Base-by-base conservation (phyloP, 2,329 filamentous ascomycete genomes). In the Aspergillus sp. region DNA sequence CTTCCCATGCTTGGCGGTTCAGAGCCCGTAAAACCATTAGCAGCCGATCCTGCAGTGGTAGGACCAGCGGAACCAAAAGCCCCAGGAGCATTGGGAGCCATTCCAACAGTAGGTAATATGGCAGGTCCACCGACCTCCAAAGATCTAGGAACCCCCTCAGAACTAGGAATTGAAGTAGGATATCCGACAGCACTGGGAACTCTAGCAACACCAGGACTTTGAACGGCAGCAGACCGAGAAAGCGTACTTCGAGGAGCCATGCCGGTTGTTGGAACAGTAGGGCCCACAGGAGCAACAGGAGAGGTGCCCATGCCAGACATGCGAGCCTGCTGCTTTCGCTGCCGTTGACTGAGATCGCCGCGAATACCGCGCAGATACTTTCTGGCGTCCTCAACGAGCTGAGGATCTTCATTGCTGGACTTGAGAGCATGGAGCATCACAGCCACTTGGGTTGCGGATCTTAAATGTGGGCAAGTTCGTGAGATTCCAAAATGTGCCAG, bases 351-450 rank as follows among this genome's bases (percentile, higher is more conserved):
- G 10, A 86, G 63, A 49, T 77, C 74, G 6, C 79, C 79, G 52
- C 83, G 81, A 42, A 86, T 73, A 3, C 80, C 80, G 14, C 74
- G 69, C 14, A 87, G 66, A 59, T 86, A 86, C 54, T 77, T 80
- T 38, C 72, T 76, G 2, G 84, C 84, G 24, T 75, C 64, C 10
- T 79, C 75, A 10, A 86, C 72, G 7, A 83, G 65, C 17, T 80
- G 73, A 22, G 71, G 72, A 10, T 77, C 73, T 62, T 88, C 85
- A 0, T 75, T 77, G 50, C 80, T 84, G 49, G 75, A 69, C 60
- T 83, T 83, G 19, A 90, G 67, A 0, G 81, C 79, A 50, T 83
- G 78, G 14, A 90, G 72, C 77, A 90, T 87, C 17, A 80, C 72
- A 49, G 80, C 76, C 14, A 90, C 76, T 62, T 89, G 80, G 3